Evolutionary conservation across 148 eudicot species (phyloP).

Genomic region (Pouteria glomerata): DNA sequence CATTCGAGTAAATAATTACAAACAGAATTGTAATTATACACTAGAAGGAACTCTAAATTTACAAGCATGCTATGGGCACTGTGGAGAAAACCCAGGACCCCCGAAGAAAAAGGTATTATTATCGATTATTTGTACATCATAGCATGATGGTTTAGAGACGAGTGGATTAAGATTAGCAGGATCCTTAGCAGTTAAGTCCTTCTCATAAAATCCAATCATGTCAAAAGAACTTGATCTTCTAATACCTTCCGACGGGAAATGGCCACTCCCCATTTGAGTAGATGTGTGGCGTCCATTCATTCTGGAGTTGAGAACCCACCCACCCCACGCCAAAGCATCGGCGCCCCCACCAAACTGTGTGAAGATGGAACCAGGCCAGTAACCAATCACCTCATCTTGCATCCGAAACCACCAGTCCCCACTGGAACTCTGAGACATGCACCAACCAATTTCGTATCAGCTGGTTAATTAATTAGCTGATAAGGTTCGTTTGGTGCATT

Average conservation of each 20-base stretch:
- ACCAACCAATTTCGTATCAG: too few relatives aligned
- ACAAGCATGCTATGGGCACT: not conserved
- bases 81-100: not conserved
- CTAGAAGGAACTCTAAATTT: too few relatives aligned
- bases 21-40: too few relatives aligned
- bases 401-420: constrained; percentile 1
- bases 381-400: not conserved
- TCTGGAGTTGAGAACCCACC: not conserved
- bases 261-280: constrained; percentile 11
- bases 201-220: not conserved
- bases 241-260: not conserved
- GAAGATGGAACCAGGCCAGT: not conserved
- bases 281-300: not conserved
- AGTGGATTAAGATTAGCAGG: not conserved
- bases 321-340: not conserved
- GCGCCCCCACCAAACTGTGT: not conserved
- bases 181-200: not conserved
- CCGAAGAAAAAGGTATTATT: not conserved
- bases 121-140: not conserved
- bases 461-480: too few relatives aligned
- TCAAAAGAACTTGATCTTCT: not conserved
- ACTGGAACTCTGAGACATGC: not conserved
- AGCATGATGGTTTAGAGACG: not conserved
- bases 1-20: too few relatives aligned
- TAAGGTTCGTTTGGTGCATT: too few relatives aligned